Percentiles rank a stretch among this genome's conserved stretches.
Conservation (phyloP, 345 rosid genomes). For the Eucalyptus dawsonii region DNA sequence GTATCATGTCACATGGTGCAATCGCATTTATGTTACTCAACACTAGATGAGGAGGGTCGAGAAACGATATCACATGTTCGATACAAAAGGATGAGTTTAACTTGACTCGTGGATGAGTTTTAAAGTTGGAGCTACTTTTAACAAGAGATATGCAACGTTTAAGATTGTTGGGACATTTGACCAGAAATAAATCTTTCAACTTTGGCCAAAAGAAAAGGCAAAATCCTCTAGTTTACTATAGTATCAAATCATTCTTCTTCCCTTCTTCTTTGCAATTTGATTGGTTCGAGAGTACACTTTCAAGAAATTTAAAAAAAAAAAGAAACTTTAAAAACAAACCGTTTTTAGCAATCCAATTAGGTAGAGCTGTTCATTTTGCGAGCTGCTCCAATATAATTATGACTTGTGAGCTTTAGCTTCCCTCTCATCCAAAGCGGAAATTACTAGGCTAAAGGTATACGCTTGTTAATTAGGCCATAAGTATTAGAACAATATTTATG, state of each 20-base stretch:
- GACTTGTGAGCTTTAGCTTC: neutral
- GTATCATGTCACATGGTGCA: neutral
- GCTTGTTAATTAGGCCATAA: neutral
- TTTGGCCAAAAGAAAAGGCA: neutral
- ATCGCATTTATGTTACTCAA: neutral
- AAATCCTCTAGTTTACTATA: neutral
- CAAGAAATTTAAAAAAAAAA: neutral
- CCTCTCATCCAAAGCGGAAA: neutral
- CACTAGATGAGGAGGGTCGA: neutral
- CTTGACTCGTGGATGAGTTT: neutral
- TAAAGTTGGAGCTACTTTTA: neutral
- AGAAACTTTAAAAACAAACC: neutral
- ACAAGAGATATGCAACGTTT: neutral
- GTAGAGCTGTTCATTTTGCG: neutral
- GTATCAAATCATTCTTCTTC: too few relatives aligned
- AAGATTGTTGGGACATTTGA: neutral
- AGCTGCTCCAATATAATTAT: neutral
- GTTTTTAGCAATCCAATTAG: neutral
- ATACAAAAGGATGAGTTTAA: neutral
- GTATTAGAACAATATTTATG: neutral
- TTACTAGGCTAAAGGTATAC: neutral
- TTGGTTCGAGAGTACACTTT: neutral
- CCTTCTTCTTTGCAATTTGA: neutral
- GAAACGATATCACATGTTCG: neutral
- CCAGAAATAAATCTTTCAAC: neutral